These are phyloP conservation scores for Trypanosoma platydactyli DNA, from an alignment of 208 protist genomes.

Conservation along the genomic window DNA sequence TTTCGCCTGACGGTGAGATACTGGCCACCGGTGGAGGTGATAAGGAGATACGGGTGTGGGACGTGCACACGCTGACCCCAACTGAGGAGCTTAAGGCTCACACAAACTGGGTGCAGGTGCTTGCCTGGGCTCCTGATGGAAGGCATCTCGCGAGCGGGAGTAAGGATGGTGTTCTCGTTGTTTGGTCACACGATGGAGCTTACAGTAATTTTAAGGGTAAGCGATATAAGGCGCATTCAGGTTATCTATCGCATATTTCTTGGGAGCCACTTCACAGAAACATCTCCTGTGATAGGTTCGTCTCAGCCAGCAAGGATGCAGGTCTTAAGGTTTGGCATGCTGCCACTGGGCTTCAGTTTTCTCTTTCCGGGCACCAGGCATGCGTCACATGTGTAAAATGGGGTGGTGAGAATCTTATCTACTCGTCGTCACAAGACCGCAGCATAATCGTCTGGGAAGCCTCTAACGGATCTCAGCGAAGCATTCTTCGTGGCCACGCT, in stretches of 20 bases:
- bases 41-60: constrained; percentile 97
- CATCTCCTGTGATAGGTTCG: constrained; percentile 75
- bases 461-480: constrained; percentile 58
- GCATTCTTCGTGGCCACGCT: constrained; percentile 94
- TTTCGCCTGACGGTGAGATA: constrained; percentile 93
- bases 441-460: constrained; percentile 96
- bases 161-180: constrained; percentile 91
- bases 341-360: constrained; percentile 66
- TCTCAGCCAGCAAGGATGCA: constrained; percentile 93
- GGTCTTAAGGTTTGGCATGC: constrained; percentile 90
- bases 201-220: constrained; percentile 80
- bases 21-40: constrained; percentile 96
- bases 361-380: constrained; percentile 94
- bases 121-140: constrained; percentile 96
- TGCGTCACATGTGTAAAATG: constrained; percentile 97
- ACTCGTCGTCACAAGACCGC: constrained; percentile 96
- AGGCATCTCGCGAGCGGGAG: constrained; percentile 92
- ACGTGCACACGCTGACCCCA: constrained; percentile 95
- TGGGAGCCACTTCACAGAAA: constrained; percentile 97
- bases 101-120: constrained; percentile 95
- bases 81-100: constrained; percentile 91
- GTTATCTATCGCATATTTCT: constrained; percentile 94
- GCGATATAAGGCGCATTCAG: constrained; percentile 90
- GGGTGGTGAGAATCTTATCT: constrained; percentile 94
- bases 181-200: constrained; percentile 91